Evolutionary conservation across 371 early-diverging fungal genomes (phyloP).

Genomic region (Mortierella sp.): DNA sequence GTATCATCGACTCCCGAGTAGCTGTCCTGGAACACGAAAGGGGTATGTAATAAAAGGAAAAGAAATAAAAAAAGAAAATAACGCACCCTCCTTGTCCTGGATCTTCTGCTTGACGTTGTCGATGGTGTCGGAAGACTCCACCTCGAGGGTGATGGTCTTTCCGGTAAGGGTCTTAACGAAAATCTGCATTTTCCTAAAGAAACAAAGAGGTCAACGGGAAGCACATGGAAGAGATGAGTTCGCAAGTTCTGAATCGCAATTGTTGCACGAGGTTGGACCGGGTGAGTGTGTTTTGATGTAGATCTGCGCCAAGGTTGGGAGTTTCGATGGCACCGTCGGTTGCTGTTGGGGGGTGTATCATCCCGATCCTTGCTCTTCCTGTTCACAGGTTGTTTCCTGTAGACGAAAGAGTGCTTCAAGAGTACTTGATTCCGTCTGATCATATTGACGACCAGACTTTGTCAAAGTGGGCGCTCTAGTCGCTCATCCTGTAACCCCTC

Average conservation of each 20-base stretch:
- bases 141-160: constrained; percentile 99
- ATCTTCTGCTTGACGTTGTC: constrained; percentile 98
- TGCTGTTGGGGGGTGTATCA: neutral
- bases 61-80: neutral
- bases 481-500: neutral
- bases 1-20: neutral
- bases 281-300: neutral
- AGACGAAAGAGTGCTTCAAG: neutral
- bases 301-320: neutral
- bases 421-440: neutral
- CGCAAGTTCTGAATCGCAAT: neutral
- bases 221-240: constrained; percentile 10
- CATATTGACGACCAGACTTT: neutral
- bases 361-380: neutral
- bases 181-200: constrained; percentile 82
- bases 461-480: neutral
- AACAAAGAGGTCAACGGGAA: neutral
- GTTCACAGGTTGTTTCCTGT: neutral
- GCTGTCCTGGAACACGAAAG: neutral
- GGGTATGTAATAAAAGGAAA: neutral
- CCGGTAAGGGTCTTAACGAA: constrained; percentile 99
- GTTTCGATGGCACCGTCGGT: neutral
- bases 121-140: constrained; percentile 96
- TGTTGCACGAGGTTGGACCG: neutral
- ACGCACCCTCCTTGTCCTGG: constrained; percentile 97